A percentile compares a stretch with the other conserved stretches of the same genome.
Evolutionary conservation across 805 yeast genomes (phyloP).

Genomic region (Starmerella apicola): DNA sequence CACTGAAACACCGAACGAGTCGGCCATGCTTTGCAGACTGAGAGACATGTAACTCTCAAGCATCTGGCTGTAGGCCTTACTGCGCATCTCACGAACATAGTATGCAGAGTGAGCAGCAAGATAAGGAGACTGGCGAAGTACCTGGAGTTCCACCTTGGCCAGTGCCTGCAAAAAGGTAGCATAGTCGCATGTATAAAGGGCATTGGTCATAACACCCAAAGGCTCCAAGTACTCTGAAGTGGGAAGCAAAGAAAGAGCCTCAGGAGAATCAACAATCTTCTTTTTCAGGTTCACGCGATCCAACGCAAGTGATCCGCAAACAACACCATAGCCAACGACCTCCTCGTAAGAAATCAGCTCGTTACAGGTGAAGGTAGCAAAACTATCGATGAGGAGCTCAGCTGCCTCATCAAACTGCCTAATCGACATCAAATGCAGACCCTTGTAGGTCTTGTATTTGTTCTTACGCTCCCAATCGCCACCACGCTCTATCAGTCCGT

Average conservation of each 20-base stretch:
- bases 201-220: constrained; percentile 67
- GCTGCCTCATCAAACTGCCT: constrained; percentile 83
- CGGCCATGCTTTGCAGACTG: constrained; percentile 85
- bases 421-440: constrained; percentile 70
- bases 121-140: constrained; percentile 53
- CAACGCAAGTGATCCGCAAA: constrained; percentile 75
- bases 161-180: constrained; percentile 63
- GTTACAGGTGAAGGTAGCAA: constrained; percentile 89
- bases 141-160: constrained; percentile 62
- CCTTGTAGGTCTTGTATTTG: constrained; percentile 81
- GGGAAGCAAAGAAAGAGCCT: constrained; percentile 62
- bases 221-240: constrained; percentile 64
- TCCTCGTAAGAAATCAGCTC: constrained; percentile 83
- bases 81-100: constrained; percentile 83
- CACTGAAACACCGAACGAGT: constrained; percentile 76
- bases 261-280: constrained; percentile 87
- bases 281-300: constrained; percentile 73
- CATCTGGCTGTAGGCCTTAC: constrained; percentile 87
- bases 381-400: constrained; percentile 69
- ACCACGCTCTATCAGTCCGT: constrained; percentile 76
- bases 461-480: constrained; percentile 99
- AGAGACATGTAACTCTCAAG: constrained; percentile 88
- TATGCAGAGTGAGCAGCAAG: constrained; percentile 67
- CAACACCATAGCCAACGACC: constrained; percentile 75
- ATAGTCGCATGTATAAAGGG: constrained; percentile 82